Evolutionary conservation across 83 land plant species (phyloP).

Genomic region (Picea abies): DNA sequence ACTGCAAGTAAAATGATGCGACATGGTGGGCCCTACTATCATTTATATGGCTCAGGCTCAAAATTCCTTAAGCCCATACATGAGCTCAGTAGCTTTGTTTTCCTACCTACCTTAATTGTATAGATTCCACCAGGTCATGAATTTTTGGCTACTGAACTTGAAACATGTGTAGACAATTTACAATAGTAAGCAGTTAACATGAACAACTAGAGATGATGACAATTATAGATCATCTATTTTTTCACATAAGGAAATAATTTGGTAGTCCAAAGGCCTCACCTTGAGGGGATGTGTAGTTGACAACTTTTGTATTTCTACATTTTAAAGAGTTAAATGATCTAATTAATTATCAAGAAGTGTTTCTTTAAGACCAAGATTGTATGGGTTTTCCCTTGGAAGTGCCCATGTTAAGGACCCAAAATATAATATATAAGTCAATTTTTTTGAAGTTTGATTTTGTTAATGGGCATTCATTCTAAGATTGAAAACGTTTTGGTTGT

Average conservation of each 20-base stretch:
- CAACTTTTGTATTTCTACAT: not conserved
- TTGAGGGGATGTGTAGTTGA: not conserved
- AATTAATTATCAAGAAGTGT: not conserved
- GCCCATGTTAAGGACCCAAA: not conserved
- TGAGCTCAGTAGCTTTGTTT: too few species aligned
- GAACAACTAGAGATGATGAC: not conserved
- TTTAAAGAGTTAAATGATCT: not conserved
- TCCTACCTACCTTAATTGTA: not conserved
- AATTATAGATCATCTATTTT: not conserved
- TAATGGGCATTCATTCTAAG: not conserved
- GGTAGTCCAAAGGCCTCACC: not conserved
- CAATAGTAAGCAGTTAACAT: conserved; percentile 2
- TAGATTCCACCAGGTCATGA: not conserved
- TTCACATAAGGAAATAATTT: not conserved
- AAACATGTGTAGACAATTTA: conserved; percentile 1
- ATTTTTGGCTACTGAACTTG: not conserved
- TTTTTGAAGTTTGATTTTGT: not conserved
- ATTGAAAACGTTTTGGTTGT: not conserved
- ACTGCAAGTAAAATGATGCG: too few species aligned
- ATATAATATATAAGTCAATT: not conserved
- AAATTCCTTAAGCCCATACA: too few species aligned
- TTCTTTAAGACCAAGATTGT: not conserved
- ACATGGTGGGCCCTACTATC: too few species aligned
- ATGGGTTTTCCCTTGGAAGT: not conserved
- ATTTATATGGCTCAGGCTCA: too few species aligned